Conservation (phyloP, 768 basidiomycete species). For the Collybia sp. region DNA sequence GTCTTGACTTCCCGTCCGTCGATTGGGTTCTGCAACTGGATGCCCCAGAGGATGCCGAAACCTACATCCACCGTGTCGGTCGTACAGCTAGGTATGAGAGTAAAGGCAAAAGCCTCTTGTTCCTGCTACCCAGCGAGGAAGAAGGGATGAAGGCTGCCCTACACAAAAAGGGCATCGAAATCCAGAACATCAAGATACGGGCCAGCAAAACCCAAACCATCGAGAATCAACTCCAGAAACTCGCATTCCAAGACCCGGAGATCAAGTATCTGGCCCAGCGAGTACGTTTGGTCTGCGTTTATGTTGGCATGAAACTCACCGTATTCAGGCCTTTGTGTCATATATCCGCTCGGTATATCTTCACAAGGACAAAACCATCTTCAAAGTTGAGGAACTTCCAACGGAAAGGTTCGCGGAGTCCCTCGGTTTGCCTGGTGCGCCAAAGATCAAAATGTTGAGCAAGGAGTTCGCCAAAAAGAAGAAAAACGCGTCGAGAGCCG, state of each 20-base stretch:
- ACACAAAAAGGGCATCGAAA: conserved; percentile 63
- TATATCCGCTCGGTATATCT: conserved; percentile 91
- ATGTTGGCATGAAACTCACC: conserved; percentile 1
- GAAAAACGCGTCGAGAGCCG: conserved; percentile 65
- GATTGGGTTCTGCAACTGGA: conserved; percentile 98
- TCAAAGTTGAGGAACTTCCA: conserved; percentile 81
- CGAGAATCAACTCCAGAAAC: conserved; percentile 84
- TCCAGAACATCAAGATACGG: conserved; percentile 83
- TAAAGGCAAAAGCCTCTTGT: conserved; percentile 78
- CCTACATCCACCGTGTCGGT: conserved; percentile 96
- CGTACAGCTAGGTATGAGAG: conserved; percentile 92
- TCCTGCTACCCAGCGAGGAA: conserved; percentile 89
- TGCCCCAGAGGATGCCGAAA: conserved; percentile 95
- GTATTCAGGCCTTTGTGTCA: conserved; percentile 82
- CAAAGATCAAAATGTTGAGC: conserved; percentile 87
- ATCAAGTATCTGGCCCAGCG: conserved; percentile 95
- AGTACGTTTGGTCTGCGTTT: conserved; percentile 33
- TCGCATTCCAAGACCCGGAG: conserved; percentile 93
- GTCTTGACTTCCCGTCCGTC: conserved; percentile 92
- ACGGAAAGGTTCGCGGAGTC: conserved; percentile 82
- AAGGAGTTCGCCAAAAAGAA: conserved; percentile 64
- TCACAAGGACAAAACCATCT: conserved; percentile 91
- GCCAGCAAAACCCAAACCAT: conserved; percentile 83
- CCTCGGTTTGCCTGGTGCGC: conserved; percentile 89
- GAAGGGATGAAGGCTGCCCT: conserved; percentile 80